These are phyloP conservation scores for Passiflora organensis DNA, from an alignment of 345 rosid genomes.

Conservation along the genomic window DNA sequence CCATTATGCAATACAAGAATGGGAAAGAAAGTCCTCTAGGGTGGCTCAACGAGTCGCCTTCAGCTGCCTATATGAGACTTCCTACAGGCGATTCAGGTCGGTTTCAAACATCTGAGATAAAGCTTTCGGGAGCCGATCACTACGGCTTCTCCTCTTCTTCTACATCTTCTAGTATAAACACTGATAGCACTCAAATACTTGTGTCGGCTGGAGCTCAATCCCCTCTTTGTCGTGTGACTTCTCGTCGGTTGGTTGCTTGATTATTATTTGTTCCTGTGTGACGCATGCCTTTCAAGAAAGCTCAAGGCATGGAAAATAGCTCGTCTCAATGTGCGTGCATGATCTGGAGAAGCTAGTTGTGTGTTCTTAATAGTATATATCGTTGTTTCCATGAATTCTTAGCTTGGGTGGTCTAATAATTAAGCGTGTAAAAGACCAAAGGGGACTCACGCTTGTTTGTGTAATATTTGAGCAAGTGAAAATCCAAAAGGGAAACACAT, in stretches of 20 bases:
- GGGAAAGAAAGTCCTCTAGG: slow-evolving; percentile 37
- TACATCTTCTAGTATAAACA: slow-evolving; percentile 15
- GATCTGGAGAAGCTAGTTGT: too few species aligned
- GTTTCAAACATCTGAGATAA: slow-evolving; percentile 46
- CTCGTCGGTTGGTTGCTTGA: slow-evolving; percentile 50
- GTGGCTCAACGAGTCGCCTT: slow-evolving; percentile 55
- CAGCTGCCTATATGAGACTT: slow-evolving; percentile 73
- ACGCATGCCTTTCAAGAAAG: slow-evolving; percentile 26
- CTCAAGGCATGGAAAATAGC: slow-evolving; percentile 8
- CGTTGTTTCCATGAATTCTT: not conserved
- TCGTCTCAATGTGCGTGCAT: too few species aligned
- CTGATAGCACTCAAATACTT: slow-evolving; percentile 29
- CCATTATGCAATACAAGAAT: slow-evolving; percentile 42
- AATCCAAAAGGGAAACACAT: not conserved
- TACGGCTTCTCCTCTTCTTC: slow-evolving; percentile 29
- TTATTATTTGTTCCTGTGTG: not conserved
- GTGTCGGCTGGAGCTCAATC: slow-evolving; percentile 56
- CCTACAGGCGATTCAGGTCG: slow-evolving; percentile 75
- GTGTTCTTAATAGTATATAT: too few species aligned
- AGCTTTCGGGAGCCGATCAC: slow-evolving; percentile 39
- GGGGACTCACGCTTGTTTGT: slow-evolving; percentile 26
- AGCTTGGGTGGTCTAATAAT: slow-evolving; percentile 2
- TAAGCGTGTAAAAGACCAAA: slow-evolving; percentile 35
- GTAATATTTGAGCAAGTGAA: not conserved
- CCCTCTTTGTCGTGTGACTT: slow-evolving; percentile 40